These are phyloP conservation scores for Tribonema minus DNA, from an alignment of 108 stramenopile species.

Conservation along the genomic window DNA sequence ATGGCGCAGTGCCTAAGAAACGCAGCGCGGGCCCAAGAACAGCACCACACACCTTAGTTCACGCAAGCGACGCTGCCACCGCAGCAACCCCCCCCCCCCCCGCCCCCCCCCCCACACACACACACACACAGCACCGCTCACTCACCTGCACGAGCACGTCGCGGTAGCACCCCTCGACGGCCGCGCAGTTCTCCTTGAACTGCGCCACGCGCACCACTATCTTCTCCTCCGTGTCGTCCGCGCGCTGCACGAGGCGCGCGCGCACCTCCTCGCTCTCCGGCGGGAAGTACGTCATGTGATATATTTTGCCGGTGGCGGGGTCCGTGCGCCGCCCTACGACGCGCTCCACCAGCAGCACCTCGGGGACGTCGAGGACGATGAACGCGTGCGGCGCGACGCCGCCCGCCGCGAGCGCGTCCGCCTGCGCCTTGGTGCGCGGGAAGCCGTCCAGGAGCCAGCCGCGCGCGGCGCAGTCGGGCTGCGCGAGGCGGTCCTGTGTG, in stretches of 20 bases:
- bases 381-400: conserved; percentile 82
- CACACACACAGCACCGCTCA: too few relatives aligned
- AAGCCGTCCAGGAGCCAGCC: conserved; percentile 98
- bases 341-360: conserved; percentile 82
- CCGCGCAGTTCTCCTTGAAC: conserved; percentile 72
- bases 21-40: too few relatives aligned
- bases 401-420: conserved; percentile 73
- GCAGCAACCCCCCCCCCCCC: too few relatives aligned
- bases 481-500: conserved; percentile 64
- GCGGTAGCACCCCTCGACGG: conserved; percentile 45
- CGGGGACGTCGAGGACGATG: conserved; percentile 86
- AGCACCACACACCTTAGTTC: too few relatives aligned
- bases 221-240: conserved; percentile 96
- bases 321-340: conserved; percentile 91
- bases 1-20: too few relatives aligned
- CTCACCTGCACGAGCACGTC: conserved; percentile 9
- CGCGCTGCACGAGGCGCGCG: conserved; percentile 62
- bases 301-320: conserved; percentile 81
- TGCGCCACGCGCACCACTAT: conserved; percentile 76
- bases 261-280: conserved; percentile 66
- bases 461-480: conserved; percentile 69
- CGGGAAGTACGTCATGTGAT: conserved; percentile 87
- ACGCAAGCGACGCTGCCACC: too few relatives aligned
- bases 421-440: conserved; percentile 81
- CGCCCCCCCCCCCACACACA: too few relatives aligned